A percentile compares a stretch with the other conserved stretches of the same genome.
Conservation (phyloP, 345 rosid genomes). For the Cardamine occulta region DNA sequence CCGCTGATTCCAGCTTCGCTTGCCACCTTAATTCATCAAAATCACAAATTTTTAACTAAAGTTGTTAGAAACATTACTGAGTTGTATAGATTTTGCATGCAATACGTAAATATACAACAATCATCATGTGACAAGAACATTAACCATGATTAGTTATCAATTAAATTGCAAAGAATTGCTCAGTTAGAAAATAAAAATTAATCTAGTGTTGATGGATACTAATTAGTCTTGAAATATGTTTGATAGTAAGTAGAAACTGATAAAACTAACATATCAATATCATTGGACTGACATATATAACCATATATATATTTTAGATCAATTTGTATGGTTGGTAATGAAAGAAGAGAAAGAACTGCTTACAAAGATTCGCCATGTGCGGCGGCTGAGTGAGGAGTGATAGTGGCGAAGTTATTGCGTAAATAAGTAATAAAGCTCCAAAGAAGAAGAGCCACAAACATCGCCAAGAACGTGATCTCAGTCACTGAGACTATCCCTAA, state of each 20-base stretch:
- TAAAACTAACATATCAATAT: background rate
- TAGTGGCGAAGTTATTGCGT: slow-evolving; percentile 44
- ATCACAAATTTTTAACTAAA: background rate
- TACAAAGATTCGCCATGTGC: slow-evolving; percentile 51
- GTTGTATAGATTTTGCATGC: background rate
- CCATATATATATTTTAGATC: background rate
- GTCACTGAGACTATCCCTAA: slow-evolving; percentile 73
- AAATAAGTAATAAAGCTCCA: slow-evolving; percentile 65
- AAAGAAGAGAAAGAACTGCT: slow-evolving; percentile 29
- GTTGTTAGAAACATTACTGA: background rate
- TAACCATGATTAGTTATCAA: background rate
- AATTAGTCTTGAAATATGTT: too few relatives aligned
- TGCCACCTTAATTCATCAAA: slow-evolving; percentile 59
- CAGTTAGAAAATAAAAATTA: background rate
- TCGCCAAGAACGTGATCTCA: slow-evolving; percentile 63
- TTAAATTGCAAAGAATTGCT: background rate
- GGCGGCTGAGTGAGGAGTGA: slow-evolving; percentile 52
- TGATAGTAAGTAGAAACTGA: too few relatives aligned
- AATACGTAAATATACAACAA: background rate
- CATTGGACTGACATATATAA: background rate
- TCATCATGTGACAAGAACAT: slow-evolving; percentile 5
- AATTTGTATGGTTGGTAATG: background rate
- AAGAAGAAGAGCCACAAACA: slow-evolving; percentile 69
- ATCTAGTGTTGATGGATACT: background rate
- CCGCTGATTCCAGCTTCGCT: slow-evolving; percentile 46